Evolutionary conservation across 352 stramenopile genomes (phyloP), one percentile per base, ranked within the genome.

Genomic region (Phytophthora gonapodyides): DNA sequence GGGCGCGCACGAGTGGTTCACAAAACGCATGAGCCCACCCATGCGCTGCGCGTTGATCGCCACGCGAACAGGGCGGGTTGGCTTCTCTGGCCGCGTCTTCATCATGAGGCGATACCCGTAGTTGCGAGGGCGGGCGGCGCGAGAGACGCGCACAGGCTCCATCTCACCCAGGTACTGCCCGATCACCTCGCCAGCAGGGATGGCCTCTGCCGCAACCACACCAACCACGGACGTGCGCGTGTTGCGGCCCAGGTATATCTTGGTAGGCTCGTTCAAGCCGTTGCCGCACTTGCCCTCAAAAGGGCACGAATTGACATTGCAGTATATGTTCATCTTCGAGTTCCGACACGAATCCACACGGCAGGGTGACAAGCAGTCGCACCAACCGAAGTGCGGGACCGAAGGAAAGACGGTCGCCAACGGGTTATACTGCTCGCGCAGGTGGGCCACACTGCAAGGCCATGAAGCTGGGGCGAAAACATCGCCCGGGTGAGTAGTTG

Each of bases 81-180:
- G 48, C 1, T 15, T 34, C n/a, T 56, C 33, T 2, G 35, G 48
- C 1, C 48, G n/a, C 17, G 17, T 9, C 3, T 34, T 45, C 48
- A 46, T 24, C 33, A 37, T 15, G 12, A 46, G 19, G 5, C 48
- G 34, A 13, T 36, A 56, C 6, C 48, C 48, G 7, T 35, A 13
- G 19, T 56, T 56, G n/a, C 48, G 34, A 6, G 21, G 21, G 21
- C 21, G 48, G 48, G 8, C 2, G 5, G 3, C 11, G 17, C 48
- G 35, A 6, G 21, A 7, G 7, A 45, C 13, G 35, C 35, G 15
- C 0, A 56, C 19, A 24, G 45, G 48, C 11, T 56, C 33, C 34
- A 56, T 37, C 35, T 56, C 48, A 2, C 48, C 48, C 4, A 56
- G 17, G 21, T 56, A 42, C n/a, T 53, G 46, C 2, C 46, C 46